Evolutionary conservation across 208 protist genomes (phyloP), one percentile per base, ranked within the genome.

Genomic region (Strigomonas oncopelti): DNA sequence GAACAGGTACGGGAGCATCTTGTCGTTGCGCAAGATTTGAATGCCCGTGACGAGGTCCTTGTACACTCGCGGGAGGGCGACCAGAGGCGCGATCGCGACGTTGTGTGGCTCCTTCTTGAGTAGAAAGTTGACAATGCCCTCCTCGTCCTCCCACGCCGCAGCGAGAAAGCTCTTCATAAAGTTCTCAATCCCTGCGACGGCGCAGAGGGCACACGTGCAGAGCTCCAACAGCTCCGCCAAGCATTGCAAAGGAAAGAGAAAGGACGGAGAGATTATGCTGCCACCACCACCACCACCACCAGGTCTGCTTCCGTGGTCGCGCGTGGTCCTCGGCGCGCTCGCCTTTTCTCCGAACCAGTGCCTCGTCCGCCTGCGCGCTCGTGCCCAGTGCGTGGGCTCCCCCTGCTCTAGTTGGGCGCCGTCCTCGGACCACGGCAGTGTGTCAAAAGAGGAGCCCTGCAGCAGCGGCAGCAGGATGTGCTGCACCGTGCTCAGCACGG

Each of bases 161-260:
- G 72, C 65, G 22, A 92, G 61, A 67, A 95, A 83, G 34, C 75
- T 71, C 28, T 65, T 57, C 20, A 75, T 72, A 65, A 95, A 92
- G 56, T 75, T 78, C 11, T 80, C 76, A 13, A 83, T 70, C 53
- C 87, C 85, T 31, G 72, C 65, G 25, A 59, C 52, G 0, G 87
- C 85, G 65, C 85, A 80, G 34, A 74, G 73, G 16, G 71, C 80
- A 13, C 80, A 64, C 4, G 83, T 72, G 71, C 84, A 88, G 52
- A 91, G 52, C 61, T 95, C 85, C 7, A 91, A 56, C 22, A 95
- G 48, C 61, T 88, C 75, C 0, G 80, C 84, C 0, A 92, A 7
- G 70, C 87, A 92, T 67, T 95, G 90, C 24, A 93, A 60, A 3
- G 90, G 83, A 60, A 88, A 90, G n/a, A 95, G 74, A 55, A 95